Percentiles rank a stretch among this genome's conserved stretches.
These are phyloP conservation scores for Fraxinus cuspidata DNA, from an alignment of 257 asterid genomes.

Conservation along the genomic window DNA sequence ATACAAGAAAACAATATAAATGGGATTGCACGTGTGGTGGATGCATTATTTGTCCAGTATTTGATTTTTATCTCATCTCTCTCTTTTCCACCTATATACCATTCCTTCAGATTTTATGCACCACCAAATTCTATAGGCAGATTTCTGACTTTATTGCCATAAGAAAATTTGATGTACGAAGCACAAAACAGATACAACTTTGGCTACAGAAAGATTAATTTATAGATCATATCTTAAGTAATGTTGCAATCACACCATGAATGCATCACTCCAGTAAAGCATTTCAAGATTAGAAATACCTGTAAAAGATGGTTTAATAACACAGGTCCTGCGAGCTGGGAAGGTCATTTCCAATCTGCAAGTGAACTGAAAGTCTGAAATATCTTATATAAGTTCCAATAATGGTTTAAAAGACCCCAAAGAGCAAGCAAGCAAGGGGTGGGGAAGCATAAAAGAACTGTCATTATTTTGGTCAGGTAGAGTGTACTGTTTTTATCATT, in stretches of 20 bases:
- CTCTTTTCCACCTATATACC: not conserved
- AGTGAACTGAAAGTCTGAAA: slow-evolving; percentile 22
- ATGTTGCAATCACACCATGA: not conserved
- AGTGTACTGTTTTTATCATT: not conserved
- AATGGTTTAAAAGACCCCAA: slow-evolving; percentile 9
- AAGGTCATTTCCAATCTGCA: slow-evolving; percentile 79
- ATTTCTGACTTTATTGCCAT: not conserved
- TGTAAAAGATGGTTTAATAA: slow-evolving; percentile 67
- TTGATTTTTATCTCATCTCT: not conserved
- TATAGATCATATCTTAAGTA: not conserved
- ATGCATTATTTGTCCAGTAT: not conserved
- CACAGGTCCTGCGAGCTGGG: slow-evolving; percentile 87
- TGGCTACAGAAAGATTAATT: not conserved
- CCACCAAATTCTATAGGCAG: not conserved
- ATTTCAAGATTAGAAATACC: slow-evolving; percentile 37
- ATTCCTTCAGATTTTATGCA: not conserved
- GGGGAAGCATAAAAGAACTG: not conserved
- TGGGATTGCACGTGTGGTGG: not conserved
- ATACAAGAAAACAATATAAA: not conserved
- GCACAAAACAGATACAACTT: not conserved
- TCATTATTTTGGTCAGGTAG: not conserved
- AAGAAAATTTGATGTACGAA: not conserved
- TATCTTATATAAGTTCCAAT: slow-evolving; percentile 12
- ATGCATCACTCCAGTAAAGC: not conserved
- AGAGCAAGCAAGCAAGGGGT: not conserved